Evolutionary conservation across 805 yeast genomes (phyloP).

Genomic region (Zygoascus tannicola): DNA sequence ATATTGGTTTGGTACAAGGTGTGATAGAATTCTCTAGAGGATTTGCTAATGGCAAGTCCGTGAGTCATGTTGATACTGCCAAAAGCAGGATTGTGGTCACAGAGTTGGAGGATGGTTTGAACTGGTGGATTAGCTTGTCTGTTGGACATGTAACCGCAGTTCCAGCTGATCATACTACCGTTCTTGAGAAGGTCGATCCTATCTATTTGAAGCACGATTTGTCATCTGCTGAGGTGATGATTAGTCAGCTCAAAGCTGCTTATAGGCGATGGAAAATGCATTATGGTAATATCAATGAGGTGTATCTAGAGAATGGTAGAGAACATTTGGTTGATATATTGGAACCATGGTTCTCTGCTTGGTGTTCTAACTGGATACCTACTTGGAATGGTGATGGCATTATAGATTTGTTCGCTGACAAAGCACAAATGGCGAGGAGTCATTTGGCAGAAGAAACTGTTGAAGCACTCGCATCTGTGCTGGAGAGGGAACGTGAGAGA

Average conservation of each 20-base stretch:
- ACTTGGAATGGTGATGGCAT: constrained; percentile 13
- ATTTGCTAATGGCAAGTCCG: constrained; percentile 16
- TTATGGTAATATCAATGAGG: constrained; percentile 24
- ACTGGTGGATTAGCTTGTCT: constrained; percentile 29
- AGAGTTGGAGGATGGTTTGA: constrained; percentile 16
- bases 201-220: background rate
- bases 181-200: background rate
- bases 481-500: constrained; percentile 8
- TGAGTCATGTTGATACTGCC: constrained; percentile 27
- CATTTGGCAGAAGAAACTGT: constrained; percentile 13
- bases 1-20: constrained; percentile 38
- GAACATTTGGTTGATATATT: constrained; percentile 6
- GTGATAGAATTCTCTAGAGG: constrained; percentile 21
- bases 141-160: constrained; percentile 18
- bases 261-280: constrained; percentile 29
- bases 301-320: constrained; percentile 1
- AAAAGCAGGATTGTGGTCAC: constrained; percentile 28
- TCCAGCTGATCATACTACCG: background rate
- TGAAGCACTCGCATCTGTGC: constrained; percentile 11
- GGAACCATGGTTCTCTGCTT: constrained; percentile 19
- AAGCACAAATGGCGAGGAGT: constrained; percentile 13
- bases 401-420: constrained; percentile 8
- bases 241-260: constrained; percentile 24
- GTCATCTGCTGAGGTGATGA: constrained; percentile 26
- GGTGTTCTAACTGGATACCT: constrained; percentile 17